Conservation (phyloP, 345 rosid species). For the Bretschneidera sinensis region DNA sequence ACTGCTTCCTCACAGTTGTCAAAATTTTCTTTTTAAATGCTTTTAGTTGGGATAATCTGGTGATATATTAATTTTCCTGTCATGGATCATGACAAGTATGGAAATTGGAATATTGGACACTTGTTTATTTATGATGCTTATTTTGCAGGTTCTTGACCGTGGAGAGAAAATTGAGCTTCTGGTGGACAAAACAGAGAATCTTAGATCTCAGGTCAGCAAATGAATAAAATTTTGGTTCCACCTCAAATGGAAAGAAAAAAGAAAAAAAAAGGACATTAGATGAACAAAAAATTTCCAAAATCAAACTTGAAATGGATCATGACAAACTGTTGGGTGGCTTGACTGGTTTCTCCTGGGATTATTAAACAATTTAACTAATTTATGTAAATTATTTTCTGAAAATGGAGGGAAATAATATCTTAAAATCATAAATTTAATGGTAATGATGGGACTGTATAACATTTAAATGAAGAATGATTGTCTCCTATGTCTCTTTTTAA, state of each 20-base stretch:
- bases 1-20: too few relatives aligned
- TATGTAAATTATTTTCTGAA: too few relatives aligned
- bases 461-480: too few relatives aligned
- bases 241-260: too few relatives aligned
- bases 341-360: neutral
- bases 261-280: too few relatives aligned
- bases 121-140: neutral
- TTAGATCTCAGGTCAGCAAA: constrained; percentile 57
- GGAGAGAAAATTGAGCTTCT: constrained; percentile 78
- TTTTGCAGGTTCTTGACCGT: constrained; percentile 62
- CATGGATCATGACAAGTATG: neutral
- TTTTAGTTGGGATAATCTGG: neutral
- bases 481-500: too few relatives aligned
- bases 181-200: constrained; percentile 79
- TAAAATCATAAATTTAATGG: too few relatives aligned
- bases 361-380: neutral
- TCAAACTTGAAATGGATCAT: neutral
- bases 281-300: neutral
- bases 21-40: neutral
- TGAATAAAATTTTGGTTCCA: neutral
- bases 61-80: neutral
- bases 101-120: neutral
- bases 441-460: too few relatives aligned
- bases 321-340: neutral
- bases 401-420: neutral